Conservation (phyloP, 257 asterid species). For the Thymus mandschuricus region DNA sequence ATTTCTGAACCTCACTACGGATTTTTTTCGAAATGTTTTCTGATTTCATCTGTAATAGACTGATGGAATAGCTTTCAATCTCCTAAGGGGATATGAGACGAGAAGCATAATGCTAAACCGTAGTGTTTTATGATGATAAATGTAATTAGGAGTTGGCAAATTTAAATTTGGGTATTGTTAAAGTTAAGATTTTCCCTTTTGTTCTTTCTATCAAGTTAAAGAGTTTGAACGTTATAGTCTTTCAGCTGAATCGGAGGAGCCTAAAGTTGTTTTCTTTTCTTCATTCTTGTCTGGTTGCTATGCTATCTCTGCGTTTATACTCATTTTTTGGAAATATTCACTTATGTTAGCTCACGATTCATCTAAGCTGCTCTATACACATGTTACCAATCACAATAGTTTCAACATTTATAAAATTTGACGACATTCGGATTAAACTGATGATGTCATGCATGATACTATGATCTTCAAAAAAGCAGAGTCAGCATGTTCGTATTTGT, state of each 20-base stretch:
- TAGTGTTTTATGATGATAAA: neutral
- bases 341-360: neutral
- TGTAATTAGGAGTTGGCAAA: too few relatives aligned
- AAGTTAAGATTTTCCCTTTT: neutral
- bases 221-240: neutral
- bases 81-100: neutral
- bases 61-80: neutral
- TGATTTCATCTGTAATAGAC: too few relatives aligned
- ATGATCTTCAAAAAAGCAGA: slow-evolving; percentile 10
- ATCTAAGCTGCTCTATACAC: neutral
- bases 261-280: neutral
- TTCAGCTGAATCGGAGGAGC: neutral
- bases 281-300: neutral
- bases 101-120: neutral
- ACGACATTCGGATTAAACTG: neutral
- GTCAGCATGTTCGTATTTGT: neutral
- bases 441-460: neutral
- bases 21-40: neutral
- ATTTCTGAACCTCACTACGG: neutral
- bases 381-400: neutral
- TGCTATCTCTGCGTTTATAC: neutral
- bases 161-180: too few relatives aligned
- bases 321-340: neutral
- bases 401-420: neutral
- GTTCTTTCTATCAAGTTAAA: neutral